Percentiles rank a stretch among this genome's conserved stretches.
Conservation (phyloP, 2,329 filamentous ascomycete species). For the Xylaria sp. region DNA sequence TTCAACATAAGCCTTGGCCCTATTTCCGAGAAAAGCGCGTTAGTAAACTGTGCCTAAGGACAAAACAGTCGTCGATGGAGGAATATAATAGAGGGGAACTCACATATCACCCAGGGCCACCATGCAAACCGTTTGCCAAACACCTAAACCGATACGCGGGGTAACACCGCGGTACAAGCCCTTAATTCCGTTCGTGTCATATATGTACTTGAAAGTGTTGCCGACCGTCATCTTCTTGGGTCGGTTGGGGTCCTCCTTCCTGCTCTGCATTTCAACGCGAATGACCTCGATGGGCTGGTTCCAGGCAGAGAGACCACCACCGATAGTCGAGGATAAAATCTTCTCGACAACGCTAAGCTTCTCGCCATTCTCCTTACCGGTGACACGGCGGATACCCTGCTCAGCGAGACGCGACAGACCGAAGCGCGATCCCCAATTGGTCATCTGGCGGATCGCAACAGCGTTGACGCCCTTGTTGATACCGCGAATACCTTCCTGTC, state of each 20-base stretch:
- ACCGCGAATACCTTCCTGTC: constrained; percentile 88
- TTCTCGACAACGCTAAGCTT: constrained; percentile 86
- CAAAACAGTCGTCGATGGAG: not conserved
- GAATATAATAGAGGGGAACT: constrained; percentile 54
- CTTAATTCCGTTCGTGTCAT: constrained; percentile 84
- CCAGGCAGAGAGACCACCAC: constrained; percentile 96
- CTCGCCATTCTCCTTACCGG: constrained; percentile 81
- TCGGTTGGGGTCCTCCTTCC: constrained; percentile 96
- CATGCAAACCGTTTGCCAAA: constrained; percentile 99
- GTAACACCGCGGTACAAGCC: constrained; percentile 96
- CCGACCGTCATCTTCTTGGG: constrained; percentile 99
- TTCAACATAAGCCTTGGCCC: constrained; percentile 74
- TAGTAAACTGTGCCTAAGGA: constrained; percentile 40
- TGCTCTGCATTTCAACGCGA: constrained; percentile 99
- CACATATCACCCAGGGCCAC: constrained; percentile 98
- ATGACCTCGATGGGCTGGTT: constrained; percentile 99
- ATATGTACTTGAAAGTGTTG: constrained; percentile 88
- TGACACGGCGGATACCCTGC: constrained; percentile 81
- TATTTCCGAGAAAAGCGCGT: constrained; percentile 48
- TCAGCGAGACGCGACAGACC: constrained; percentile 93
- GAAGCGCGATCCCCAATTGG: constrained; percentile 98
- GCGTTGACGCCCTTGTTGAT: constrained; percentile 99
- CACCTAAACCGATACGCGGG: constrained; percentile 90
- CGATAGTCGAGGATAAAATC: constrained; percentile 84
- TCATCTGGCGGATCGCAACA: constrained; percentile 98